phyloP scores from a whole-genome alignment of 805 yeast genomes.

The Wickerhamomyces silvicola region DNA sequence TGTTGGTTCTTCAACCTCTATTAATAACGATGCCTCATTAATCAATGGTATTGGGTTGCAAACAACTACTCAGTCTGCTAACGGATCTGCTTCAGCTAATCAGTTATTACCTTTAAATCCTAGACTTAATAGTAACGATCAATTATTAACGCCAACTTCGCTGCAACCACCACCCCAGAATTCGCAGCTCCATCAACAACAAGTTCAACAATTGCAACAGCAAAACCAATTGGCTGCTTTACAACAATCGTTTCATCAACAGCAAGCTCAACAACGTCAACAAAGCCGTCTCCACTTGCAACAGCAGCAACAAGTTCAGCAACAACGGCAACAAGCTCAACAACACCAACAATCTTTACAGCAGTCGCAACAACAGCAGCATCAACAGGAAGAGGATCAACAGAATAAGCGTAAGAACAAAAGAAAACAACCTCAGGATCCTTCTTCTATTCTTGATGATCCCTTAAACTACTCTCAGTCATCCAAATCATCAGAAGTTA shows the following conservation, averaged over 20 bases:
- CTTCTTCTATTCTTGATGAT: neutral
- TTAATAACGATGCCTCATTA: constrained; percentile 13
- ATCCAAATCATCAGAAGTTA: no score
- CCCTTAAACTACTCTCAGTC: no score
- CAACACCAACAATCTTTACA: neutral
- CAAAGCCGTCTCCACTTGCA: constrained; percentile 6
- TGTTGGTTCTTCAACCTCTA: constrained; percentile 4
- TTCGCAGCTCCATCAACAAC: constrained; percentile 10
- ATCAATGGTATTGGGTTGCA: constrained; percentile 21
- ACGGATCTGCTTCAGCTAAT: no score
- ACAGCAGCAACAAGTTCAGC: constrained; percentile 4
- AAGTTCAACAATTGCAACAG: constrained; percentile 7
- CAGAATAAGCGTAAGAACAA: no score
- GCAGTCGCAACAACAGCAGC: constrained; percentile 1
- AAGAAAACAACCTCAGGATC: constrained; percentile 1
- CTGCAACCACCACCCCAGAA: constrained; percentile 7
- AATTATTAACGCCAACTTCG: constrained; percentile 13
- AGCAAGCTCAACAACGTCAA: constrained; percentile 12
- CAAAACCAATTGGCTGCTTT: constrained; percentile 4
- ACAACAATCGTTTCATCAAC: constrained; percentile 14
- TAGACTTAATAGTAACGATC: constrained; percentile 13
- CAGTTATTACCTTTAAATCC: constrained; percentile 11
- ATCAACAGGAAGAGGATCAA: no score
- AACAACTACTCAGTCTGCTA: no score
- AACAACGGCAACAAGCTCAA: constrained; percentile 1